Base-by-base conservation (phyloP, 352 stramenopile genomes). In the Pythium aphanidermatum region DNA sequence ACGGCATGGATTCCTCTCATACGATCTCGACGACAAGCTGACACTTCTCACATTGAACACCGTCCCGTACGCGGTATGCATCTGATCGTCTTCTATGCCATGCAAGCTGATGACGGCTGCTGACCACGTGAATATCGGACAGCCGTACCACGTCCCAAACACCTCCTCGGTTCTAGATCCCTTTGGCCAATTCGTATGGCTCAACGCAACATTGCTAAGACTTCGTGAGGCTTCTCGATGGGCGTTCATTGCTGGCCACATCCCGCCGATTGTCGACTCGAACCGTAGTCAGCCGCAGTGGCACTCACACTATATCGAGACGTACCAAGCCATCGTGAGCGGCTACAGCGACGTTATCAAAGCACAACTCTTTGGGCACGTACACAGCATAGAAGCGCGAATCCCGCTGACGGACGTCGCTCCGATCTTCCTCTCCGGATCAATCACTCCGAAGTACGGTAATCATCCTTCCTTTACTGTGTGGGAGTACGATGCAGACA, bases 391-490 rank as follows among this genome's bases (percentile, higher is more conserved):
- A 53, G 91, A 97, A 68, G 95, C 96, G 54, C 84, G 91, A 23
- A 39, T 84, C 10, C 38, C 80, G 19, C 66, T 83, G 21, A 7
- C 28, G 12, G 43, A 65, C 34, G 31, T 50, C 33, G 41, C 39
- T 11, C 87, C 90, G 16, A 43, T 97, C 16, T 87, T 95, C 34
- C 68, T 95, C 14, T 60, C 62, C 12, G 71, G 80, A 0, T 90
- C 86, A 0, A 65, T 97, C 23, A 96, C 88, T n/a, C 88, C 88
- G 1, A 39, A 96, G 1, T 96, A 95, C 32, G 68, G 74, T 5
- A 95, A 92, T 52, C 92, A 97, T 56, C 91, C 91, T 25, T 88
- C 78, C n/a, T 96, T 96, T 38, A 87, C 87, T 68, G 59, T 88
- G 30, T 92, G 80, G 80, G 75, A 90, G 20, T 78, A 80, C 41